Evolutionary conservation across 352 stramenopile species (phyloP), one percentile per base, ranked within the genome.

Genomic region (Aphanomyces cochlioides): DNA sequence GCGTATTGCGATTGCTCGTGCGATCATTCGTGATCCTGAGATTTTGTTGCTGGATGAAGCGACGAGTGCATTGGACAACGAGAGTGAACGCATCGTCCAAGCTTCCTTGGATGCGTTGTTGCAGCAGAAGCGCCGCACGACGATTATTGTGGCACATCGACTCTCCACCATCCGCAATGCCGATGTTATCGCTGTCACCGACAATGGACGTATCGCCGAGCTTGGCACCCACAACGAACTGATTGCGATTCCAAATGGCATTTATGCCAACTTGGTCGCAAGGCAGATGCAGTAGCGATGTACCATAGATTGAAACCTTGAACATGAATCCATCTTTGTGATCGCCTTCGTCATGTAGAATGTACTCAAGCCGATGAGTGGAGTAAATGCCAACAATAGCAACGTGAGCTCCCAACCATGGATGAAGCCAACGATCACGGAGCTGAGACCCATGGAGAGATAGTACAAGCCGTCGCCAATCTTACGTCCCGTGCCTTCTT

Each of bases 41-140:
- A 75, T 98, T 10, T 78, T 98, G 64, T 61, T 98, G 7, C 60
- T 98, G 19, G 93, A 98, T 73, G 92, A 98, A 69, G 92, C 92
- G n/a, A 97, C 91, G 7, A 91, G 77, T 54, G 91, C 89, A 4
- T 71, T 96, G 40, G 89, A 96, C 72, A 78, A 74, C 19, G 74
- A 78, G 57, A 75, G 74, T 66, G 72, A 75, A 68, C 73, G 54
- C 67, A 50, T 81, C 19, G 77, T 88, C 17, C 80, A 88, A 59
- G 75, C 73, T n/a, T 85, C 80, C 54, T 67, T 88, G 1, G 80
- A 88, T 37, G 70, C 75, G 41, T 40, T 88, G 17, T 56, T 88
- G 7, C 76, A 79, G 0, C 78, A 75, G 37, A 85, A 82, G 12
- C 74, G 79, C 57, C 28, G 28, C 28, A 28, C 28, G 28, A 28